Base-by-base conservation (phyloP, 2,329 filamentous ascomycete species). In the Diaporthe sp. region DNA sequence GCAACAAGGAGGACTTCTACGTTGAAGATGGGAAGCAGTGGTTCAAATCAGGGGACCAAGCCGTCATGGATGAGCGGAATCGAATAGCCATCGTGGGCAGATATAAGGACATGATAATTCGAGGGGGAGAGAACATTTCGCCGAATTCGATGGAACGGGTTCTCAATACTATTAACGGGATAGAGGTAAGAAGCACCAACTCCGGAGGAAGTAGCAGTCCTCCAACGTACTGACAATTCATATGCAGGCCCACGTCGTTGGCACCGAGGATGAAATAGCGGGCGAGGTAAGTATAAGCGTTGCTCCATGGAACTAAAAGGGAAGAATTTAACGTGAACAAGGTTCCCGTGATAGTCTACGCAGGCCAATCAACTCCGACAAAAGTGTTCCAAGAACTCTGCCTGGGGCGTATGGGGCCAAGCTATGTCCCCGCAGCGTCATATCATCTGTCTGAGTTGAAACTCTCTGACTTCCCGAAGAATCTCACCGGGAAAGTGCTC, bases 351-450 rank as follows among this genome's bases (percentile, higher is more conserved):
- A 28, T 54, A 28, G 47, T 68, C 47, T 68, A 68, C 19, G 47
- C n/a, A 28, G 64, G 64, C 47, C 64, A 13, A 22, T 13, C 64
- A 28, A 68, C 64, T 28, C 64, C 64, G 22, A 68, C 45, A 7
- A 68, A 54, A 68, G 40, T 4, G 15, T 68, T 68, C 9, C 45
- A 68, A 54, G 45, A 68, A 17, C 64, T 68, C 22, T 68, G 64
- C n/a, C 17, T 68, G 8, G 33, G 33, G 0, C 33, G 47, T 1
- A 68, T 68, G 64, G 64, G 64, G 33, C 64, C 64, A 38, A 68
- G 64, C 33, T 54, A 68, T 54, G 47, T 68, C 64, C 64, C 64
- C n/a, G 64, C 47, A 28, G 45, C 64, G 30, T 54, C 64, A 40
- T 68, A 68, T 40, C 64, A 40, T 33, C 64, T 68, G 15, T 54